Base-by-base conservation (phyloP, 2,329 filamentous ascomycete species). In the Camillea tinctor region DNA sequence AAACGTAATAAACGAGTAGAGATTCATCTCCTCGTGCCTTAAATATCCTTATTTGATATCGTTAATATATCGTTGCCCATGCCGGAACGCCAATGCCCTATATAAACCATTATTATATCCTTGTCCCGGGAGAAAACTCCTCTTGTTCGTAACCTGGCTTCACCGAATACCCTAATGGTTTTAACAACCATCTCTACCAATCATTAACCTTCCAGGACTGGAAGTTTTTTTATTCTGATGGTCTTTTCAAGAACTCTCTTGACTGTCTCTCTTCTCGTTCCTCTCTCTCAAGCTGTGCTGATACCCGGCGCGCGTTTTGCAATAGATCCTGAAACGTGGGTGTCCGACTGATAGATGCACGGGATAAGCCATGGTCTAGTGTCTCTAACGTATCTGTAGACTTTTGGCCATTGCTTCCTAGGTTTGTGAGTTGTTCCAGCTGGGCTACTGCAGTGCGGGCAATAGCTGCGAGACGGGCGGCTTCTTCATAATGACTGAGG, bases 391-490 rank as follows among this genome's bases (percentile, higher is more conserved):
- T 44, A 1, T 51, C 50, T 2, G 19, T 8, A 36, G 20, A 13
- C 20, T 21, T 36, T 2, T 40, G 56, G 23, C 49, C 19, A 50
- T 51, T 7, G 54, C 56, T 22, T 40, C 24, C 30, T 54, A 58
- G 7, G 44, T 60, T 57, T 20, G 64, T 64, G 11, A 67, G 48
- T 7, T 65, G 64, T 24, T 68, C 66, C 7, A 66, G 61, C n/a
- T 68, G 61, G 2, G 63, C 61, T 19, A 66, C 56, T 4, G 66
- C 60, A 23, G 61, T 59, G 19, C 64, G 66, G 17, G 66, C 66
- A n/a, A 66, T 56, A 1, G 61, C 50, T 19, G 64, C 60, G 9
- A 68, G 64, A 21, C 64, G 64, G 13, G 61, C 63, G 20, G 63
- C 66, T 62, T 68, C 66, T 54, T 66, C 64, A n/a, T n/a, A n/a